phyloP scores from a whole-genome alignment of 73 alveolate species.

The Paramecium octaurelia region DNA sequence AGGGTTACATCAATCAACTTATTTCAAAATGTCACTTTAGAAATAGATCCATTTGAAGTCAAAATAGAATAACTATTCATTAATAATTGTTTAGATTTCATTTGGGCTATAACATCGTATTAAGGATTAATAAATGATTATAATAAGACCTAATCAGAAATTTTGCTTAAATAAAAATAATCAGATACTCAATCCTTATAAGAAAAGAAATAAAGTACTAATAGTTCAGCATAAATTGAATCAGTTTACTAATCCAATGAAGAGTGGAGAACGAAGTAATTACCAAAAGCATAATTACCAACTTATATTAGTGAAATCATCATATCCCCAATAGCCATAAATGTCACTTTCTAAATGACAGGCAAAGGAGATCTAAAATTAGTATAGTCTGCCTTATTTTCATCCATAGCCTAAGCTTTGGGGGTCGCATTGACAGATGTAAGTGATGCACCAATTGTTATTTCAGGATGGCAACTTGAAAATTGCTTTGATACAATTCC shows the following conservation, averaged over 20 bases:
- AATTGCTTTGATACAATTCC: slow-evolving; percentile 34
- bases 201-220: too few relatives aligned
- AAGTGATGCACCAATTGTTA: slow-evolving; percentile 12
- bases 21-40: slow-evolving; percentile 21
- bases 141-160: neutral
- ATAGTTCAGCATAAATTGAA: neutral
- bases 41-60: slow-evolving; percentile 49
- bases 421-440: slow-evolving; percentile 51
- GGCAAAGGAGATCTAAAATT: neutral
- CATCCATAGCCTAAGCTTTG: neutral
- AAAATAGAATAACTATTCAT: slow-evolving; percentile 36
- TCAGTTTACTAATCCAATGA: neutral
- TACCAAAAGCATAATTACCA: slow-evolving; percentile 36
- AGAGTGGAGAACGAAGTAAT: slow-evolving; percentile 14
- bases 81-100: neutral
- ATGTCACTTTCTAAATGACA: neutral
- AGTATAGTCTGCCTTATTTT: neutral
- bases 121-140: neutral
- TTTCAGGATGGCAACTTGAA: slow-evolving; percentile 1
- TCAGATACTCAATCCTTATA: neutral
- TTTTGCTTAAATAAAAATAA: neutral
- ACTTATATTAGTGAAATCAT: slow-evolving; percentile 37
- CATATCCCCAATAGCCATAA: slow-evolving; percentile 2
- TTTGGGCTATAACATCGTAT: neutral
- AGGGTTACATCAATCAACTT: neutral